phyloP scores from a whole-genome alignment of 169 alveolate genomes.

The Cryptosporidium ryanae region DNA sequence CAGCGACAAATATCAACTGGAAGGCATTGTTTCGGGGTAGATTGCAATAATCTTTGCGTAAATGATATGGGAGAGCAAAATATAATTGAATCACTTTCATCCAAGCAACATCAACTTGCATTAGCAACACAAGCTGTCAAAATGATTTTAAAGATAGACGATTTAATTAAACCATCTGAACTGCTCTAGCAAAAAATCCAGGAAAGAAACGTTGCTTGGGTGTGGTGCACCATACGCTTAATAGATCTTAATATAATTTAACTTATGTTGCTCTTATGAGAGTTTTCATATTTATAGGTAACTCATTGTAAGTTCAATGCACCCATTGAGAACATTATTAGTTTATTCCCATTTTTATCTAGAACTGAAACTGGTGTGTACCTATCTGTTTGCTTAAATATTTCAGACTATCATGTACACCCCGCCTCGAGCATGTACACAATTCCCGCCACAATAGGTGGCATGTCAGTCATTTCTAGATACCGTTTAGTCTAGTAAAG shows the following conservation, averaged over 20 bases:
- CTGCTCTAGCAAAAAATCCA: background rate
- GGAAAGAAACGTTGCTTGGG: no score
- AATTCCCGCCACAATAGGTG: constrained; percentile 54
- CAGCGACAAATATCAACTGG: constrained; percentile 87
- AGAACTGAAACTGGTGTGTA: no score
- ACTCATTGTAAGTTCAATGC: background rate
- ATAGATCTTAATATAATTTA: no score
- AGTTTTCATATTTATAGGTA: background rate
- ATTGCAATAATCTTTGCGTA: constrained; percentile 78
- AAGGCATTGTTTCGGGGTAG: constrained; percentile 75
- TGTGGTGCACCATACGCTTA: no score
- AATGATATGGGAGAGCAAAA: constrained; percentile 91
- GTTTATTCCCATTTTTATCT: no score
- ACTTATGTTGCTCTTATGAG: no score
- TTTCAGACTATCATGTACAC: no score
- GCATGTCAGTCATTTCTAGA: constrained; percentile 70
- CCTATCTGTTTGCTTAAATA: no score
- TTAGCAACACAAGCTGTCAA: constrained; percentile 98
- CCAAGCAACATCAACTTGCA: constrained; percentile 94
- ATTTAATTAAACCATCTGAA: constrained; percentile 92
- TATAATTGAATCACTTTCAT: constrained; percentile 93
- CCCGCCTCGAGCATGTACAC: constrained; percentile 68
- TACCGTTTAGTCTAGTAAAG: constrained; percentile 73
- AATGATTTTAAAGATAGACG: constrained; percentile 98
- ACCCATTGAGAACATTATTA: background rate